phyloP scores from a whole-genome alignment of 768 basidiomycete species.

The Megacollybia marginata region DNA sequence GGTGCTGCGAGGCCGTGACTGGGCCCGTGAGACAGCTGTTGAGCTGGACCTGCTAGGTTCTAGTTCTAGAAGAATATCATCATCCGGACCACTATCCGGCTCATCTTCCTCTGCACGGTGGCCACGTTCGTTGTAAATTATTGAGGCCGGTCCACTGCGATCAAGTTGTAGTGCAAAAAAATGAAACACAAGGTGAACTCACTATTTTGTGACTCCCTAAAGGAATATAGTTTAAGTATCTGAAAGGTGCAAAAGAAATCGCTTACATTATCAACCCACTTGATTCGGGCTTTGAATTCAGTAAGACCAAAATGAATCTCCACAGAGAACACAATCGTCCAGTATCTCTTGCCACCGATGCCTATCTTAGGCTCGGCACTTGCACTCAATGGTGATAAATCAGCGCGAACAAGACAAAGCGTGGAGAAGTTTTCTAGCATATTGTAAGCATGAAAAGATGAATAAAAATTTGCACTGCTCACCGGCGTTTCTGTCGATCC shows the following conservation, averaged over 20 bases:
- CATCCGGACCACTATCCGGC: constrained; percentile 55
- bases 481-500: constrained; percentile 63
- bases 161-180: constrained; percentile 1
- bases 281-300: constrained; percentile 76
- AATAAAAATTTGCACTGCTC: constrained; percentile 11
- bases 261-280: constrained; percentile 75
- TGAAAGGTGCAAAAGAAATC: background rate
- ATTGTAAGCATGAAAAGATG: background rate
- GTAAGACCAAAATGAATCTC: constrained; percentile 81
- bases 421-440: constrained; percentile 63
- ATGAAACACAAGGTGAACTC: constrained; percentile 18
- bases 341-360: constrained; percentile 62
- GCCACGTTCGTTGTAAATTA: constrained; percentile 77
- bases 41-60: constrained; percentile 33
- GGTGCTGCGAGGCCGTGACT: constrained; percentile 28
- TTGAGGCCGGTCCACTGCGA: constrained; percentile 66
- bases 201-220: constrained; percentile 71
- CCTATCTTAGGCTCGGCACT: constrained; percentile 65
- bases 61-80: constrained; percentile 39
- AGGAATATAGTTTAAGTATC: constrained; percentile 2
- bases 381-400: constrained; percentile 62
- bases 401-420: constrained; percentile 70
- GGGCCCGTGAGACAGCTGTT: constrained; percentile 45
- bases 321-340: constrained; percentile 80
- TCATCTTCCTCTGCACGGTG: constrained; percentile 71